Base-by-base conservation (phyloP, 2,329 filamentous ascomycete genomes). In the Bipolaris cookei region DNA sequence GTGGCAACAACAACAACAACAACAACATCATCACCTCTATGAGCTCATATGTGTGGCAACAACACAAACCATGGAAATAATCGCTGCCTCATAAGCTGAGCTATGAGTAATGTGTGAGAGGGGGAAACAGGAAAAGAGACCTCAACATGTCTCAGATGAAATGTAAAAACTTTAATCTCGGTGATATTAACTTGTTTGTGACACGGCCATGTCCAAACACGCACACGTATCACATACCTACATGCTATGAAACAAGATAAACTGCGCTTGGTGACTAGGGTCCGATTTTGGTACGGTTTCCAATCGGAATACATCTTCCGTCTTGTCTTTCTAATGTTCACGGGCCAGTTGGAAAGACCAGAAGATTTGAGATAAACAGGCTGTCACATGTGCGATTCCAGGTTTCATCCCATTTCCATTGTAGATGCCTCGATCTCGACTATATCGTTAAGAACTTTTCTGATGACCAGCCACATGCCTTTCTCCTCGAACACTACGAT, bases 221-320 rank as follows among this genome's bases (percentile, higher is more conserved):
- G 6, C 18, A 21, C 11, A 2, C 2, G 6, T 21, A 16, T 6
- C n/a, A 16, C n/a, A 16, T 10, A 18, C 6, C 6, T 6, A 23
- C 7, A 23, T 23, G 20, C 20, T 14, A 11, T 14, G 10, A 41
- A 18, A 23, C 14, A 7, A 21, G 2, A 20, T 23, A 23, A 23
- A 14, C 7, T 18, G 41, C 14, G 3, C 28, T 43, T 28, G 3
- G 88, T 83, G 1, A 73, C 71, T 62, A 88, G 10, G 28, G 28
- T 4, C 28, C 7, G 28, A 13, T 30, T 30, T 30, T 30, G 28
- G 10, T 30, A 30, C 10, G 10, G 10, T 10, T 30, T 13, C 28
- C 28, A 30, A 13, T 13, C 28, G 10, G 28, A 4, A 13, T 30
- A 30, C 10, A 30, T 30, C 1, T 30, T 11, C 28, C 13, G 28